Evolutionary conservation across 129 eudicot species (phyloP).

Genomic region (Flaveria bidentis): DNA sequence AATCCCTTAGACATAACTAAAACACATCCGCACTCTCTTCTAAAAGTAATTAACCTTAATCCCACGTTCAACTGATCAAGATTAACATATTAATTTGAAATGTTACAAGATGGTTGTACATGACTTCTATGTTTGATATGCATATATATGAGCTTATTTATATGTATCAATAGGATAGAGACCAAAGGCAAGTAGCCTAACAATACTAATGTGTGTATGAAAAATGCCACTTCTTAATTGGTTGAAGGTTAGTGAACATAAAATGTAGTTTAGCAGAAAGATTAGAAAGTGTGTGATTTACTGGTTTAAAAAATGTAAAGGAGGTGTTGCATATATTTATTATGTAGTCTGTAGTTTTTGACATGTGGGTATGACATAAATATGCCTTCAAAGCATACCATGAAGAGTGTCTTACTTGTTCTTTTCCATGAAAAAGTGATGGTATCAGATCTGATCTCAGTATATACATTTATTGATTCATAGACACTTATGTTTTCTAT

Average conservation of each 20-base stretch:
- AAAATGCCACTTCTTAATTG: no score
- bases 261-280: no score
- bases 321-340: no score
- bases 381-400: constrained; percentile 34
- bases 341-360: no score
- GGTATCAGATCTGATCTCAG: constrained; percentile 21
- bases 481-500: constrained; percentile 31
- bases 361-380: constrained; percentile 30
- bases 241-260: no score
- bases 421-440: constrained; percentile 33
- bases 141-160: neutral
- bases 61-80: neutral
- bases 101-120: neutral
- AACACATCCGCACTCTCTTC: no score
- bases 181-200: no score
- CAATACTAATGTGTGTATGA: no score
- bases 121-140: neutral
- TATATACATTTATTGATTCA: neutral
- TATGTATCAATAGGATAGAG: neutral
- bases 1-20: no score
- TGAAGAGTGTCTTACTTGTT: constrained; percentile 30
- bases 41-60: no score
- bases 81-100: neutral
- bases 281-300: no score
- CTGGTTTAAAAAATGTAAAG: no score